Evolutionary conservation across 2,329 filamentous ascomycete genomes (phyloP).

Genomic region (Zymoseptoria brevis): DNA sequence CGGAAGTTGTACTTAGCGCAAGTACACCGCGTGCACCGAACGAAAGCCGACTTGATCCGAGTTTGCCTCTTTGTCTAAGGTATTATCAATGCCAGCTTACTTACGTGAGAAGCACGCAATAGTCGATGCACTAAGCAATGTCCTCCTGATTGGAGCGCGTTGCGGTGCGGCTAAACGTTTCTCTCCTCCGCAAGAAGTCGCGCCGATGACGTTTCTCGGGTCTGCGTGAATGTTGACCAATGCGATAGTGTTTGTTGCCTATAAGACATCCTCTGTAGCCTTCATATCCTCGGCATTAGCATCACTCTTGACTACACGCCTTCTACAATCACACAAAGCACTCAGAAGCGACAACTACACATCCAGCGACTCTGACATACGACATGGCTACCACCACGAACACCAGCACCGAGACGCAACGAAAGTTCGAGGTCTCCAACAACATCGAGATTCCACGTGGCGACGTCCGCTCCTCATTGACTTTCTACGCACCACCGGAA

Average conservation of each 20-base stretch:
- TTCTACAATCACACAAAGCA: background rate
- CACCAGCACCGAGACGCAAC: slow-evolving; percentile 19
- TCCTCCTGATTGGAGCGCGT: slow-evolving; percentile 7
- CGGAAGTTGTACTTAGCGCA: background rate
- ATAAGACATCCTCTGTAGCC: background rate
- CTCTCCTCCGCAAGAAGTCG: slow-evolving; percentile 1
- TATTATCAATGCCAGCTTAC: background rate
- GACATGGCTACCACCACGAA: slow-evolving; percentile 20
- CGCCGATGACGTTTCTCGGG: background rate
- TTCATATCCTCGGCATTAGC: background rate
- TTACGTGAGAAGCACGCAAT: slow-evolving; percentile 8
- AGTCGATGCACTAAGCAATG: slow-evolving; percentile 5
- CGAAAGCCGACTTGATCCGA: background rate
- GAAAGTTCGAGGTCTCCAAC: slow-evolving; percentile 18
- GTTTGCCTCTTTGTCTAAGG: background rate
- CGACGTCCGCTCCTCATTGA: slow-evolving; percentile 53
- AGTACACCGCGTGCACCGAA: background rate
- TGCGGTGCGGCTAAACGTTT: background rate
- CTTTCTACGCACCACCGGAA: slow-evolving; percentile 56
- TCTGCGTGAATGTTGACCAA: background rate
- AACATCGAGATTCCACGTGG: slow-evolving; percentile 46
- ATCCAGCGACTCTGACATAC: background rate
- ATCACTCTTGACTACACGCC: background rate
- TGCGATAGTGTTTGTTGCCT: background rate
- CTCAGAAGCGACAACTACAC: background rate